These are phyloP conservation scores for Tricholoma furcatifolium DNA, from an alignment of 768 basidiomycete genomes.

Conservation along the genomic window DNA sequence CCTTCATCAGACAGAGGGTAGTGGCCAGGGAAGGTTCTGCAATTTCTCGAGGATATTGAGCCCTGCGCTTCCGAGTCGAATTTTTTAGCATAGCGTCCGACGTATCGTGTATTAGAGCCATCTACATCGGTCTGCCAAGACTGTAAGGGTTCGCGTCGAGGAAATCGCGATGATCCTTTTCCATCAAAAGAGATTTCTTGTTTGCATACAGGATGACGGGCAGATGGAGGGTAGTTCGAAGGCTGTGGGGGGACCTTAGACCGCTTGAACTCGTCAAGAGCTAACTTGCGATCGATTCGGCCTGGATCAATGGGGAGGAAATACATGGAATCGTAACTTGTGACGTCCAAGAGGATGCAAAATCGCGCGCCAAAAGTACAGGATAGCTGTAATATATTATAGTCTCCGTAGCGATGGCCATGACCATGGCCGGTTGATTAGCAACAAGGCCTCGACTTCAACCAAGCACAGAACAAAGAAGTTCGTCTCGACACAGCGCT, in stretches of 20 bases:
- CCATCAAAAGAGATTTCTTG: background rate
- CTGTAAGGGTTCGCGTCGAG: too few species aligned
- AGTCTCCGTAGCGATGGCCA: constrained; percentile 5
- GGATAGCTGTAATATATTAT: background rate
- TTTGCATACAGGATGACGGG: background rate
- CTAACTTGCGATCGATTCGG: background rate
- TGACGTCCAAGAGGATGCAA: background rate
- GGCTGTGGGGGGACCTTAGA: background rate
- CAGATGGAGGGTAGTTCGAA: too few species aligned
- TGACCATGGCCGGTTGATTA: background rate
- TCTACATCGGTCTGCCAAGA: background rate
- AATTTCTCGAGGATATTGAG: background rate
- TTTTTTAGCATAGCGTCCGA: background rate
- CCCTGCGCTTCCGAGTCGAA: background rate
- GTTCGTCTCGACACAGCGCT: background rate
- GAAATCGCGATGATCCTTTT: too few species aligned
- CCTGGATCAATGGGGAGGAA: background rate
- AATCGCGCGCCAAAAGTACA: background rate
- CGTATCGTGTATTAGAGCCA: background rate
- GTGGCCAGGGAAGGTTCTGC: background rate
- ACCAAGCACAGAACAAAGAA: constrained; percentile 8
- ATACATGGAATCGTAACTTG: background rate
- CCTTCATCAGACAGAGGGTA: background rate
- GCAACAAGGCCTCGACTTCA: background rate
- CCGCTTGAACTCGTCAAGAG: background rate